Evolutionary conservation across 352 stramenopile genomes (phyloP).

Genomic region (Globisporangium takayamanum): DNA sequence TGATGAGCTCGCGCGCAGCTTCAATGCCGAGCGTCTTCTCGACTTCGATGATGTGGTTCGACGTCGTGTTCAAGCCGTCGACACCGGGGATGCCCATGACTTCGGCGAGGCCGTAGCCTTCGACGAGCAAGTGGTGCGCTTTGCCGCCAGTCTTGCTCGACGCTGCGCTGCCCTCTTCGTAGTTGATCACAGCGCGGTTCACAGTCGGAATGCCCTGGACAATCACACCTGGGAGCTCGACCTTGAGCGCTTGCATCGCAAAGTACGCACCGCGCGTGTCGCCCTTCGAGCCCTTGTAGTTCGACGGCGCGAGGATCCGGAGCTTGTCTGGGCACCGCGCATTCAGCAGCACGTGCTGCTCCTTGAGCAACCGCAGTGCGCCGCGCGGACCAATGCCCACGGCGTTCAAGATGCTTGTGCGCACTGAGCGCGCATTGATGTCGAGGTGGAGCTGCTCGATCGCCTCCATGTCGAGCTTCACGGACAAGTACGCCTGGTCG

Average conservation of each 20-base stretch:
- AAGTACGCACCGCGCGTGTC: slow-evolving; percentile 87
- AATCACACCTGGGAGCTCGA: slow-evolving; percentile 93
- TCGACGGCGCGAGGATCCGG: slow-evolving; percentile 71
- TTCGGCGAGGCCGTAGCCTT: slow-evolving; percentile 96
- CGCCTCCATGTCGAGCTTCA: slow-evolving; percentile 96
- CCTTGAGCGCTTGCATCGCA: slow-evolving; percentile 95
- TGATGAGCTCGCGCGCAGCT: slow-evolving; percentile 95
- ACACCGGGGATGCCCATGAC: slow-evolving; percentile 98
- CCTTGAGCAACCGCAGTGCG: slow-evolving; percentile 69
- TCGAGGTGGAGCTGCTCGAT: slow-evolving; percentile 97
- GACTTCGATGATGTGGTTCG: slow-evolving; percentile 99
- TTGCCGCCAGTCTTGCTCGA: slow-evolving; percentile 37
- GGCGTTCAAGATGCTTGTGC: slow-evolving; percentile 89
- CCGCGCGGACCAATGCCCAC: slow-evolving; percentile 59
- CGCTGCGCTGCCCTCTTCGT: slow-evolving; percentile 79
- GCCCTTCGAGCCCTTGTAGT: slow-evolving; percentile 82
- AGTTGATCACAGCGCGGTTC: slow-evolving; percentile 98
- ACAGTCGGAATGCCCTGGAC: slow-evolving; percentile 97
- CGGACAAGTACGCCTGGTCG: slow-evolving; percentile 93
- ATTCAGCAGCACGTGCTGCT: slow-evolving; percentile 82
- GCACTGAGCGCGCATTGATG: slow-evolving; percentile 89
- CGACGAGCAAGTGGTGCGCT: slow-evolving; percentile 96
- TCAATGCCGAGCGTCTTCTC: slow-evolving; percentile 97
- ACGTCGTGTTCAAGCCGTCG: slow-evolving; percentile 93
- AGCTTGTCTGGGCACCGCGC: slow-evolving; percentile 77